Evolutionary conservation across 345 rosid genomes (phyloP), one percentile per base, ranked within the genome.

Genomic region (Rhodomyrtus tomentosa): DNA sequence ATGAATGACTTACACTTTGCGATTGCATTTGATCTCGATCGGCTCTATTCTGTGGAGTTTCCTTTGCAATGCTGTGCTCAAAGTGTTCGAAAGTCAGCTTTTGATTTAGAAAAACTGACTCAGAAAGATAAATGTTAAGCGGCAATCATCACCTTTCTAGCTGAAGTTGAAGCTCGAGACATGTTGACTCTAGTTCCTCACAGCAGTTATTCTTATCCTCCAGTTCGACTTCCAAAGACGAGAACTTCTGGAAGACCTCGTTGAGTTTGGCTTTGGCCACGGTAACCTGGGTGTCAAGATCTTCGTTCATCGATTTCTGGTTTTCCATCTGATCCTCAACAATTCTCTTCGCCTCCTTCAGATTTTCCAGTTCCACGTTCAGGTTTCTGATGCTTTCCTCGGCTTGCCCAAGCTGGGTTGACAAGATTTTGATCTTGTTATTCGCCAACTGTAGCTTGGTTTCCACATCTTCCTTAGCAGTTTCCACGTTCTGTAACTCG

Each of bases 151-250:
- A 96, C 99, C 99, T 95, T 89, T 95, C 99, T 59, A 95, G 83
- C 87, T 95, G 95, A 85, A 97, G 98, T 88, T 97, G 98, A 88
- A 97, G 98, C 89, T 97, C 98, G 3, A 95, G 94, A 80, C 98
- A 95, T 10, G 94, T 95, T 20, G 93, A 94, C 91, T 97, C 98
- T 53, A 95, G 89, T 74, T 97, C 99, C 83, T 95, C 96, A 68
- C 98, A 97, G 82, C 96, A 93, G 81, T 88, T 91, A 54, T 85
- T 92, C 90, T 93, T 93, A 85, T 95, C 95, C 89, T 97, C 98
- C 84, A 95, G 88, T 50, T 95, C 99, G 81, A 93, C 92, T 90
- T 97, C 98, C 87, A 95, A 89, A 32, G 95, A 95, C 22, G 95
- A 90, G 45, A 92, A 90, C 89, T 92, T 95, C 90, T 95, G 95